Percentiles rank a stretch among this genome's conserved stretches.
phyloP scores from a whole-genome alignment of 257 asterid genomes.

The Rubia yunnanensis region DNA sequence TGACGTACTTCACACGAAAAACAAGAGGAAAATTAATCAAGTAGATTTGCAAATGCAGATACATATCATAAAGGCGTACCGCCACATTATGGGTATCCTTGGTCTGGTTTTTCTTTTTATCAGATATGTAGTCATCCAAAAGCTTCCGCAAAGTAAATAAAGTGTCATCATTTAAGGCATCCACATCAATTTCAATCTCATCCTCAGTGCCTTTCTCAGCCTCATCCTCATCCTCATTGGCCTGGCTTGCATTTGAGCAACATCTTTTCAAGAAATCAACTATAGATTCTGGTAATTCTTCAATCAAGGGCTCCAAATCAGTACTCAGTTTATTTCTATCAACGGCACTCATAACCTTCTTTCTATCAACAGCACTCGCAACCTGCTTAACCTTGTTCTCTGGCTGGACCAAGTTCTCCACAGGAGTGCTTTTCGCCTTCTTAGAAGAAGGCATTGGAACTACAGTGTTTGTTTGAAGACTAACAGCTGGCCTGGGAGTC shows the following conservation, averaged over 20 bases:
- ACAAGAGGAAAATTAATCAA: slow-evolving; percentile 5
- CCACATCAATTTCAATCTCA: slow-evolving; percentile 88
- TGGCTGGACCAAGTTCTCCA: slow-evolving; percentile 15
- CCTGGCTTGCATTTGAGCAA: slow-evolving; percentile 40
- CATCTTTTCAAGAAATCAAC: slow-evolving; percentile 56
- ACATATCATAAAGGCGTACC: slow-evolving; percentile 31
- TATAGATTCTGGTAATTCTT: slow-evolving; percentile 66
- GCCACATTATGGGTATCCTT: slow-evolving; percentile 39
- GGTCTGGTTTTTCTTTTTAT: slow-evolving; percentile 42
- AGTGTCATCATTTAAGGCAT: slow-evolving; percentile 52
- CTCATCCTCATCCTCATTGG: slow-evolving; percentile 70
- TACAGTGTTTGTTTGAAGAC: slow-evolving; percentile 37
- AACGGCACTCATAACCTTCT: slow-evolving; percentile 43
- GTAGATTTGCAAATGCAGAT: neutral
- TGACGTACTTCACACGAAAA: slow-evolving; percentile 1
- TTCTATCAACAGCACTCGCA: slow-evolving; percentile 57
- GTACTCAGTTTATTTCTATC: slow-evolving; percentile 57
- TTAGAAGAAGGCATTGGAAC: slow-evolving; percentile 41
- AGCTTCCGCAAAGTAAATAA: slow-evolving; percentile 59
- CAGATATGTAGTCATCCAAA: slow-evolving; percentile 45
- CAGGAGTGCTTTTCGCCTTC: slow-evolving; percentile 39
- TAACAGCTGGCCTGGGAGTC: slow-evolving; percentile 35
- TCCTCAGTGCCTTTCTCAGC: slow-evolving; percentile 43
- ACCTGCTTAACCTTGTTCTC: slow-evolving; percentile 39
- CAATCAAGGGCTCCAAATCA: slow-evolving; percentile 52